A percentile compares a stretch with the other conserved stretches of the same genome.
Evolutionary conservation across 2,329 filamentous ascomycete species (phyloP).

Genomic region (Camillea tinctor): DNA sequence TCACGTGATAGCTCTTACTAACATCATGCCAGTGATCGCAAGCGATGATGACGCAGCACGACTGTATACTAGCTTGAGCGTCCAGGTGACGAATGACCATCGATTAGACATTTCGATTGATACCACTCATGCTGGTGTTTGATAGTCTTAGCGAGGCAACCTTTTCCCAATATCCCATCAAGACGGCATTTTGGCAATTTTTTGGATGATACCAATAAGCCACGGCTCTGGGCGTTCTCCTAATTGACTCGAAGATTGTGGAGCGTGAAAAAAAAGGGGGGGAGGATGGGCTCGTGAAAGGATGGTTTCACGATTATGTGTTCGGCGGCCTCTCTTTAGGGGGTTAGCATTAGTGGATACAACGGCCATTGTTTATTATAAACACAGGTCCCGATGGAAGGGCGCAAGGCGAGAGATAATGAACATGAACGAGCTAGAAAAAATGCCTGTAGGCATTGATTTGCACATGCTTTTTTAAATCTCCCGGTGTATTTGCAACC

Average conservation of each 20-base stretch:
- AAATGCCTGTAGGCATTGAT: not conserved
- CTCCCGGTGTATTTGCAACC: not conserved
- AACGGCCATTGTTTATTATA: not conserved
- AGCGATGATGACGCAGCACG: slow-evolving; percentile 22
- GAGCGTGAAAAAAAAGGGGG: slow-evolving; percentile 14
- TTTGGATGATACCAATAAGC: slow-evolving; percentile 18
- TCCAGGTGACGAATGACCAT: slow-evolving; percentile 14
- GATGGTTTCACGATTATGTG: slow-evolving; percentile 9
- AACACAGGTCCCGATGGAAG: slow-evolving; percentile 4
- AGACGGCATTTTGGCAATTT: slow-evolving; percentile 13
- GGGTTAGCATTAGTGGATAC: not conserved
- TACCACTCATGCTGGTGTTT: slow-evolving; percentile 12
- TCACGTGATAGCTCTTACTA: slow-evolving; percentile 4
- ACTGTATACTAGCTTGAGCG: slow-evolving; percentile 20
- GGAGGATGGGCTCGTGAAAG: slow-evolving; percentile 15
- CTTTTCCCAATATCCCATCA: slow-evolving; percentile 14
- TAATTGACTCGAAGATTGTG: slow-evolving; percentile 14
- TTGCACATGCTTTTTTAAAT: not conserved
- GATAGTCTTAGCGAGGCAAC: slow-evolving; percentile 14
- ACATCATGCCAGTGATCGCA: slow-evolving; percentile 32
- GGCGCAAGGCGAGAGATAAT: slow-evolving; percentile 14
- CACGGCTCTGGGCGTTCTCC: slow-evolving; percentile 16
- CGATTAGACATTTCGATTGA: slow-evolving; percentile 17
- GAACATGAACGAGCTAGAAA: slow-evolving; percentile 1
- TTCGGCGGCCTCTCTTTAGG: slow-evolving; percentile 7